Base-by-base conservation (phyloP, 306 rosid species). In the Trifolium pratense region DNA sequence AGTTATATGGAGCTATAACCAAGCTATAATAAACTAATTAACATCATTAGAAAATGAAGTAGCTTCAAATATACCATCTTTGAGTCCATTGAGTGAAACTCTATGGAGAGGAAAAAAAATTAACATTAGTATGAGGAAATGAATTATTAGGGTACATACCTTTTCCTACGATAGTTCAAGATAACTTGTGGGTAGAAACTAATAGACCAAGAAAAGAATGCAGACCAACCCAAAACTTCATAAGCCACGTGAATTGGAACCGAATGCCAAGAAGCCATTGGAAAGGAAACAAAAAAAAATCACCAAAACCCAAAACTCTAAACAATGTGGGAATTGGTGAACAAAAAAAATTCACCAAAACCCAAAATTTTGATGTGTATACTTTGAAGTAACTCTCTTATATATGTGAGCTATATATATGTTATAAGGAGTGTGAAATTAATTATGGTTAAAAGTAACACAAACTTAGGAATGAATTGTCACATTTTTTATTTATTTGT, bases 61-160 rank as follows among this genome's bases (percentile, higher is more conserved):
- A n/a, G 72, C 12, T 5, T 10, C 71, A 13, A 58, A 59, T 29
- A 9, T 65, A 0, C 75, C 87, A 5, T 88, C 78, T 66, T 67
- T 95, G 89, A 95, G 99, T 34, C 97, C 97, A 42, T 42, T 95
- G 71, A 95, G 99, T 74, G 99, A 91, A 87, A 87, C 93, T 37
- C 82, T 95, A 13, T 95, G 99, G 99, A 84, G 87, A 76, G 97
- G 4, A 26, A 29, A 91, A 58, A 89, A 84, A 68, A 14, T 29
- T 29, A 29, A 36, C 39, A 36, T 36, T 36, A 29, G 32, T 29
- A 49, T n/a, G 10, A 16, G 12, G 17, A 51, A 55, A 21, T 56
- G 26, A 34, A 34, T 16, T 4, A 32, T 8, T 32, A 9, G 15
- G 25, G 26, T 34, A 32, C 21, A 32, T 66, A 66, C 79, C 79